A percentile compares a stretch with the other conserved stretches of the same genome.
Conservation (phyloP, 192 early-diverging fungal genomes). For the Paraglomus brasilianum region DNA sequence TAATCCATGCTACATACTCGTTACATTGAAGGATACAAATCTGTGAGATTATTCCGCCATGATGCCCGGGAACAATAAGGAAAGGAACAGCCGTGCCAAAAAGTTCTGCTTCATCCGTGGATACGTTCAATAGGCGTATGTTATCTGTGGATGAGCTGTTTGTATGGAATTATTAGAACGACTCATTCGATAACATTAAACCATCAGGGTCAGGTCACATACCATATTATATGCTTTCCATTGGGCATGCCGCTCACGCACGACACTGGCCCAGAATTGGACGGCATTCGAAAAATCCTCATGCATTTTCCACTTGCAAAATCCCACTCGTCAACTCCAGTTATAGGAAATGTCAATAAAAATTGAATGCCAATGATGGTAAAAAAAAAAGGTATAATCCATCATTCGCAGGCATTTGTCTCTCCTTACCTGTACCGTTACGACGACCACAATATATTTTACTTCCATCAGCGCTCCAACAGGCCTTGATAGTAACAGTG, state of each 20-base stretch:
- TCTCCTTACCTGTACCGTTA: conserved; percentile 68
- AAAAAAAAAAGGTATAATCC: not conserved
- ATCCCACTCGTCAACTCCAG: conserved; percentile 86
- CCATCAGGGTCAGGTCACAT: conserved; percentile 24
- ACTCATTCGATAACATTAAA: not conserved
- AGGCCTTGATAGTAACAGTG: conserved; percentile 44
- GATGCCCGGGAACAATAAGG: conserved; percentile 91
- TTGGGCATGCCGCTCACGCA: conserved; percentile 77
- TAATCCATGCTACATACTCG: not conserved
- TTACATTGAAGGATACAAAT: conserved; percentile 47
- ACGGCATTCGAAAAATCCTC: conserved; percentile 77
- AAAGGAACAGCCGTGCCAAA: conserved; percentile 69
- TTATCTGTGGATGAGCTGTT: conserved; percentile 87
- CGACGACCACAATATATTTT: conserved; percentile 83
- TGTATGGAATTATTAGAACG: conserved; percentile 15
- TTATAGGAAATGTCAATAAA: conserved; percentile 2
- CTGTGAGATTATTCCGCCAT: conserved; percentile 79
- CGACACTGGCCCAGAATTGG: conserved; percentile 85
- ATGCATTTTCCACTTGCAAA: conserved; percentile 60
- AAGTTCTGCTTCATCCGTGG: conserved; percentile 39
- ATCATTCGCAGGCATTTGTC: not conserved
- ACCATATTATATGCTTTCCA: conserved; percentile 80
- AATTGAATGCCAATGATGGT: not conserved
- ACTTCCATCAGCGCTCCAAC: conserved; percentile 83
- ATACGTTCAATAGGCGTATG: conserved; percentile 87